phyloP scores from a whole-genome alignment of 176 grass and related monocot genomes.

The Bolboschoenus planiculmis region DNA sequence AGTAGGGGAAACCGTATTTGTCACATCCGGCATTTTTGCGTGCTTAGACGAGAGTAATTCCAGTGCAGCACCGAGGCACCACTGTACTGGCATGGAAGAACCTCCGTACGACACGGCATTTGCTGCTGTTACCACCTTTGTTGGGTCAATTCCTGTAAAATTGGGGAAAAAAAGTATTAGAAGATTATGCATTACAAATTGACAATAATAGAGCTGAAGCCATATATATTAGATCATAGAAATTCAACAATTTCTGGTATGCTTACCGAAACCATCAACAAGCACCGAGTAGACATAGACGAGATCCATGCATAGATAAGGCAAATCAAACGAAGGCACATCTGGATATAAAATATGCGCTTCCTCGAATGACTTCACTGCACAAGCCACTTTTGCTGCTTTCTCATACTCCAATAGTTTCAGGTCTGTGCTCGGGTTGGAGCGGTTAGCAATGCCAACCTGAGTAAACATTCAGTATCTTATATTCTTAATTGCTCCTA shows the following conservation, averaged over 20 bases:
- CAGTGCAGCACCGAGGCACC: conserved; percentile 46
- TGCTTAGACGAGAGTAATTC: conserved; percentile 29
- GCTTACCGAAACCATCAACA: conserved; percentile 47
- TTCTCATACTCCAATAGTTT: conserved; percentile 1
- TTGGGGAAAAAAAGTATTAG: not conserved
- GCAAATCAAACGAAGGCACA: not conserved
- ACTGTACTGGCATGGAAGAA: conserved; percentile 22
- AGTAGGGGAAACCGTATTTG: not conserved
- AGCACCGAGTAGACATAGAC: conserved; percentile 46
- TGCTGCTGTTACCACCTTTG: conserved; percentile 35
- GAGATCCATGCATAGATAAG: conserved; percentile 56
- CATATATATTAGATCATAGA: not conserved
- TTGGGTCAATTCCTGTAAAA: conserved; percentile 29
- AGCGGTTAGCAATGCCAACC: conserved; percentile 11
- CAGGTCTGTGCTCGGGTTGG: not conserved
- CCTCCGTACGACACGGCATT: conserved; percentile 36
- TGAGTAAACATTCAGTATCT: not conserved
- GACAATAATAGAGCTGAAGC: not conserved
- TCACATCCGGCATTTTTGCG: not conserved
- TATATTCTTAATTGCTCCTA: not conserved
- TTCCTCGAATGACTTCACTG: conserved; percentile 11
- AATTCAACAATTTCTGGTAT: not conserved
- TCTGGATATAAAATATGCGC: conserved; percentile 12
- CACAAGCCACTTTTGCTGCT: conserved; percentile 16
- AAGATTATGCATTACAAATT: not conserved